These are phyloP conservation scores for Themeda triandra DNA, from an alignment of 176 grass and related monocot genomes.

Conservation along the genomic window DNA sequence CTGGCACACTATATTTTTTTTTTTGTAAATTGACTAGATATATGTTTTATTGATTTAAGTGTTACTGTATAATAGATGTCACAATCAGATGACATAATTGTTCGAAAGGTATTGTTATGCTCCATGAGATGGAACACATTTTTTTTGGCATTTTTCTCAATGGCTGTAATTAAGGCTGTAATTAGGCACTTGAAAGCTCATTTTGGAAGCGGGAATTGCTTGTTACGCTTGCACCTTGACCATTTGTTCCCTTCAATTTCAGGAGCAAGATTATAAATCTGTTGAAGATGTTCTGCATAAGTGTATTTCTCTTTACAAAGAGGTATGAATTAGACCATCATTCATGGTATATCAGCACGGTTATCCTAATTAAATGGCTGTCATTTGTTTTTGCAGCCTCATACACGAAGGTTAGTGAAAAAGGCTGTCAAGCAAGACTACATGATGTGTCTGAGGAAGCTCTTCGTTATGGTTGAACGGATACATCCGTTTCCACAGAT, in stretches of 20 bases:
- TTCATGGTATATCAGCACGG: not conserved
- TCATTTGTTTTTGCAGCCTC: slow-evolving; percentile 31
- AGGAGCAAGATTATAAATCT: slow-evolving; percentile 55
- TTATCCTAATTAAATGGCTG: not conserved
- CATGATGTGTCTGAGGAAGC: slow-evolving; percentile 37
- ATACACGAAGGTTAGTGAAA: slow-evolving; percentile 37
- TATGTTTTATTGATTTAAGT: slow-evolving; percentile 14
- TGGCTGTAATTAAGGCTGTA: not conserved
- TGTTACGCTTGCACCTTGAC: not conserved
- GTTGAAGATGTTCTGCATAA: slow-evolving; percentile 55
- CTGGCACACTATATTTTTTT: not conserved
- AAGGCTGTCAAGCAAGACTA: slow-evolving; percentile 38
- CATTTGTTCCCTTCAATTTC: slow-evolving; percentile 17
- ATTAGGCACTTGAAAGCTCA: not conserved
- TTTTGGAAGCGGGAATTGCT: not conserved
- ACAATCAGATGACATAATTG: not conserved
- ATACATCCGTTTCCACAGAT: not conserved
- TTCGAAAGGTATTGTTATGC: not conserved
- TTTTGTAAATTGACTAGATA: not conserved
- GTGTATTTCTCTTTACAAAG: slow-evolving; percentile 77
- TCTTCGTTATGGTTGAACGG: not conserved
- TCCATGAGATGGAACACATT: not conserved
- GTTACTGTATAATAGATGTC: slow-evolving; percentile 5
- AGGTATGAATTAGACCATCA: slow-evolving; percentile 32
- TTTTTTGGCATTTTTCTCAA: not conserved